Conservation (phyloP, 257 asterid species). For the Solanum rostratum region DNA sequence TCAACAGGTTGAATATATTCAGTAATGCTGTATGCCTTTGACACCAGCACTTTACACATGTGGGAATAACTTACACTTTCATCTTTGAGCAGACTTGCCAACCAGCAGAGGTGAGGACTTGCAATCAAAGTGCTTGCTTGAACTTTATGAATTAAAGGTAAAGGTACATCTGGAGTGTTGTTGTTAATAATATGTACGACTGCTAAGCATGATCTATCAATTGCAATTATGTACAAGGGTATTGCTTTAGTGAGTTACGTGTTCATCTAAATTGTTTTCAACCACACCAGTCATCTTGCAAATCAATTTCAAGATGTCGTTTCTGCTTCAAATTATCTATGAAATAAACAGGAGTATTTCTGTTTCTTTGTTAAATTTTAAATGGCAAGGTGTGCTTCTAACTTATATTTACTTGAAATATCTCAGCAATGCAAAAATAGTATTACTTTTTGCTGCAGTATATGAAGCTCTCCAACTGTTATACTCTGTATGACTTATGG, state of each 20-base stretch:
- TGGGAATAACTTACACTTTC: not conserved
- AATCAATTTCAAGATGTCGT: not conserved
- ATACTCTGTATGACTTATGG: not conserved
- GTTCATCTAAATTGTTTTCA: not conserved
- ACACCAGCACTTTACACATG: not conserved
- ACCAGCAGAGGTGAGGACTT: conserved; percentile 93
- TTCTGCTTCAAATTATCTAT: not conserved
- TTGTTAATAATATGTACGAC: not conserved
- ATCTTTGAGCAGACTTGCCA: conserved; percentile 61
- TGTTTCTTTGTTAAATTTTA: not conserved
- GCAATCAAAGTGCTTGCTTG: conserved; percentile 92
- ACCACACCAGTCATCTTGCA: not conserved
- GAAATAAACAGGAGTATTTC: not conserved
- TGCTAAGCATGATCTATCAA: not conserved
- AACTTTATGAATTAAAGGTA: conserved; percentile 97
- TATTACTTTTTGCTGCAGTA: not conserved
- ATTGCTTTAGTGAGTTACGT: not conserved
- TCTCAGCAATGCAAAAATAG: not conserved
- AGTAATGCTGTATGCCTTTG: not conserved
- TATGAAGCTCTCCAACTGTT: not conserved
- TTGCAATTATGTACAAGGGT: not conserved
- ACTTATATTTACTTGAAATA: not conserved
- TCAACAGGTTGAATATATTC: not conserved
- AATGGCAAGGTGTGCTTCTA: not conserved
- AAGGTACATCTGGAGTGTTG: not conserved